Evolutionary conservation across 1,139 yeast species (phyloP).

Genomic region (Insectozyma bohioensis): DNA sequence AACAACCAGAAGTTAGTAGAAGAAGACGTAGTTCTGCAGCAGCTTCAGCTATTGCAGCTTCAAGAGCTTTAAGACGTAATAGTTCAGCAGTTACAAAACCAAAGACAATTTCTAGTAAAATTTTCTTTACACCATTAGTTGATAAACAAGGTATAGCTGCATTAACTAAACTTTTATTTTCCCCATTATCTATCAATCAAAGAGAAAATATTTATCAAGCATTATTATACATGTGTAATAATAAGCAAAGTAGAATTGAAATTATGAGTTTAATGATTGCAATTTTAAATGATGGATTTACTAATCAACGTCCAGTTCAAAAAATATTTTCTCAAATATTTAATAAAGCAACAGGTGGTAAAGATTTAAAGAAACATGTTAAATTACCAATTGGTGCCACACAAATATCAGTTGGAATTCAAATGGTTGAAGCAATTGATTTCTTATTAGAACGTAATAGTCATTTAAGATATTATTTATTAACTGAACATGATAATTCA

Average conservation of each 20-base stretch:
- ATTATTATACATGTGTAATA: conserved; percentile 66
- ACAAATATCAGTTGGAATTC: conserved; percentile 71
- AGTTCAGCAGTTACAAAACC: background rate
- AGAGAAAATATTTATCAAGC: conserved; percentile 68
- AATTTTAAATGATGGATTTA: conserved; percentile 72
- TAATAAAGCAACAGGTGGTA: conserved; percentile 25
- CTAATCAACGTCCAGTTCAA: conserved; percentile 61
- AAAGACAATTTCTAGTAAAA: conserved; percentile 22
- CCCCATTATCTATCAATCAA: conserved; percentile 68
- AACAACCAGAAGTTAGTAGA: background rate
- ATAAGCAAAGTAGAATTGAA: conserved; percentile 77
- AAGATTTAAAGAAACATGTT: conserved; percentile 16
- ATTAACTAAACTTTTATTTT: conserved; percentile 65
- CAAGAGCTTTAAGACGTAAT: background rate
- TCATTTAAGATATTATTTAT: conserved; percentile 71
- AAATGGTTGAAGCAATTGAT: conserved; percentile 73
- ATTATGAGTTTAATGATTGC: conserved; percentile 69
- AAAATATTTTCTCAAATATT: conserved; percentile 62
- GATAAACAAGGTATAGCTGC: conserved; percentile 80
- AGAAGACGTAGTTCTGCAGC: conserved; percentile 5
- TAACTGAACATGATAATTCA: conserved; percentile 77
- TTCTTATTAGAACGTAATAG: conserved; percentile 68
- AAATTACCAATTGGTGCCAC: conserved; percentile 63
- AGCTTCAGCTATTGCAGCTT: background rate
- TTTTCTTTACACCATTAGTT: conserved; percentile 63